phyloP scores from a whole-genome alignment of 495 filamentous ascomycete species.

The Letharia lupina region DNA sequence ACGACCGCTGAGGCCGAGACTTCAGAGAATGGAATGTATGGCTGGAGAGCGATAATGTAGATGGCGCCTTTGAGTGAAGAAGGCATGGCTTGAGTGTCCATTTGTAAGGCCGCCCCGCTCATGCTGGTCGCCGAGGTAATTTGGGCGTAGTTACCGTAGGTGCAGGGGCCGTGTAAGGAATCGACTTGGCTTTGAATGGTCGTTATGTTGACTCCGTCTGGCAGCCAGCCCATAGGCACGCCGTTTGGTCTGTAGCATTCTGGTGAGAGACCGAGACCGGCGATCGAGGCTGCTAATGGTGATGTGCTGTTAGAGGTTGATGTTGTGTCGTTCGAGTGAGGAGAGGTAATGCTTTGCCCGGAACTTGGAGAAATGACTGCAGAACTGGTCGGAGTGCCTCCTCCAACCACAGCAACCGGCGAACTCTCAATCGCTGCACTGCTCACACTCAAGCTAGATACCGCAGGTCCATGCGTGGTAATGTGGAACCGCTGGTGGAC shows the following conservation, averaged over 20 bases:
- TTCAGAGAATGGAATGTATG: slow-evolving; percentile 9
- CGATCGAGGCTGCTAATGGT: background rate
- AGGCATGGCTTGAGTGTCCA: background rate
- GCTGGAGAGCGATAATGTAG: slow-evolving; percentile 16
- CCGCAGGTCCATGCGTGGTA: background rate
- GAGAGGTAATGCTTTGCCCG: background rate
- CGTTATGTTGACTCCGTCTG: slow-evolving; percentile 1
- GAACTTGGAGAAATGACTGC: background rate
- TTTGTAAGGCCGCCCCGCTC: background rate
- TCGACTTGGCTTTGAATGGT: slow-evolving; percentile 3
- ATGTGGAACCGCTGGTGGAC: background rate
- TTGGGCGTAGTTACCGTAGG: slow-evolving; percentile 16
- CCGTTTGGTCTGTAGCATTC: slow-evolving; percentile 9
- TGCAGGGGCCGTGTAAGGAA: slow-evolving; percentile 8
- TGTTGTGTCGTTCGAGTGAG: background rate
- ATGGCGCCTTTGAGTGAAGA: slow-evolving; percentile 2
- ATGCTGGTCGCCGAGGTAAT: slow-evolving; percentile 8
- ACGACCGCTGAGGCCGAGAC: background rate
- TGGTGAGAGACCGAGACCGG: background rate
- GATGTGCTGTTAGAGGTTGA: background rate
- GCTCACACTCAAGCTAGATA: background rate
- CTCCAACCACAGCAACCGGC: background rate
- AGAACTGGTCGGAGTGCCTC: background rate
- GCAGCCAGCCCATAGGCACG: slow-evolving; percentile 14
- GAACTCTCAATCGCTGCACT: background rate